Percentiles rank a stretch among this genome's conserved stretches.
Conservation (phyloP, 495 filamentous ascomycete species). For the Chaetomium fimeti region DNA sequence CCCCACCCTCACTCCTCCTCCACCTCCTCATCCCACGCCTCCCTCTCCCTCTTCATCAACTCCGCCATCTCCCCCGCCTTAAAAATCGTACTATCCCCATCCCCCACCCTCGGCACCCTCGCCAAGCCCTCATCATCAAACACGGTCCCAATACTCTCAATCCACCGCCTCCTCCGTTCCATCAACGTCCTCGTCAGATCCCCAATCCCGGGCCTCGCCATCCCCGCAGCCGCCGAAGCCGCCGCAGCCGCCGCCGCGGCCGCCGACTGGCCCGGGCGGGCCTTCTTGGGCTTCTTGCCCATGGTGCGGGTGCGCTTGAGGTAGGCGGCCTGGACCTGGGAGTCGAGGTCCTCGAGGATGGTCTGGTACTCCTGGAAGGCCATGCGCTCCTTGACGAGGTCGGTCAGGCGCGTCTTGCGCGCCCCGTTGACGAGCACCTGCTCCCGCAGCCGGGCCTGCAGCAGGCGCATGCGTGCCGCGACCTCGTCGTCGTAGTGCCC, state of each 20-base stretch:
- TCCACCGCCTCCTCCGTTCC: slow-evolving; percentile 84
- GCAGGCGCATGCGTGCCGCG: slow-evolving; percentile 77
- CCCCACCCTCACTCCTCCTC: slow-evolving; percentile 44
- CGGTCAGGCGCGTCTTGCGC: slow-evolving; percentile 77
- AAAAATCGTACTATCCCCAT: slow-evolving; percentile 60
- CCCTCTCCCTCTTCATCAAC: slow-evolving; percentile 65
- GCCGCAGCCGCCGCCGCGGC: slow-evolving; percentile 55
- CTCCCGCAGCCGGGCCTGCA: slow-evolving; percentile 78
- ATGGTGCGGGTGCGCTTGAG: slow-evolving; percentile 94
- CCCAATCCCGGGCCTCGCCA: slow-evolving; percentile 79
- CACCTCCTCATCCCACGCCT: slow-evolving; percentile 71
- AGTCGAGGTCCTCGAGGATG: slow-evolving; percentile 94
- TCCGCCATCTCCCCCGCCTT: slow-evolving; percentile 52
- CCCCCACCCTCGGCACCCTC: slow-evolving; percentile 47
- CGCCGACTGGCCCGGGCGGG: slow-evolving; percentile 70
- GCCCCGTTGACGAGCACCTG: slow-evolving; percentile 84
- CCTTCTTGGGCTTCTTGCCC: slow-evolving; percentile 89
- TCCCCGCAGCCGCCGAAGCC: slow-evolving; percentile 49
- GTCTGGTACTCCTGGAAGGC: slow-evolving; percentile 94
- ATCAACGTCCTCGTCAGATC: slow-evolving; percentile 86
- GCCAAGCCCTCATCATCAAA: slow-evolving; percentile 66
- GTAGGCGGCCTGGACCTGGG: slow-evolving; percentile 91
- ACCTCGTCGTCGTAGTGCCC: slow-evolving; percentile 93
- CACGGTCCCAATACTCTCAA: slow-evolving; percentile 78
- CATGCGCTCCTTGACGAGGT: slow-evolving; percentile 85